Conservation (phyloP, 2,329 filamentous ascomycete species). For the Stachybotrys chlorohalonatus region DNA sequence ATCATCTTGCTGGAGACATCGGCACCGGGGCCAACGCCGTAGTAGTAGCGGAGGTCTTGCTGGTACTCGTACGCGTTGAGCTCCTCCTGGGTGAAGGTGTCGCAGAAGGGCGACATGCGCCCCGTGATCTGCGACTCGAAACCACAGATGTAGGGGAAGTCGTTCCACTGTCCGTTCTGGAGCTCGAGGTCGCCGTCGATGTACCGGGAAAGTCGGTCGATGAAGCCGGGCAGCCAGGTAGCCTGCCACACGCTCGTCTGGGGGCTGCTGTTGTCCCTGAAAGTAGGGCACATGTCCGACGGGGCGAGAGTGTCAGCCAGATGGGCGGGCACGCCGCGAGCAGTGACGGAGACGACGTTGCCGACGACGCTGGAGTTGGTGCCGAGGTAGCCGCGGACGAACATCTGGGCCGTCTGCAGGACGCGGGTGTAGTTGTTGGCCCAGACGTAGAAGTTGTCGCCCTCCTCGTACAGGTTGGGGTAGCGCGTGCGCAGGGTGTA, state of each 20-base stretch:
- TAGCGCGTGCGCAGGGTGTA: slow-evolving; percentile 38
- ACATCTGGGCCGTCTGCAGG: slow-evolving; percentile 52
- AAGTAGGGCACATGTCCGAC: slow-evolving; percentile 54
- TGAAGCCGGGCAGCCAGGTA: slow-evolving; percentile 44
- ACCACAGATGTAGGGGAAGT: slow-evolving; percentile 61
- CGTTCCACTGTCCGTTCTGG: slow-evolving; percentile 40
- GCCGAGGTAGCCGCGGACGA: slow-evolving; percentile 52
- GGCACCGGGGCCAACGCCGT: slow-evolving; percentile 50
- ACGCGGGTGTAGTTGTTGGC: slow-evolving; percentile 58
- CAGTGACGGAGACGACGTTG: slow-evolving; percentile 49
- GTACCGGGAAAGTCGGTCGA: slow-evolving; percentile 42
- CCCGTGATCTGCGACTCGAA: slow-evolving; percentile 63
- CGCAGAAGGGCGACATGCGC: slow-evolving; percentile 51
- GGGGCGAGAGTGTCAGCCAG: slow-evolving; percentile 54
- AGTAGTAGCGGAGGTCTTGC: slow-evolving; percentile 61
- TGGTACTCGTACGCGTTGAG: slow-evolving; percentile 56
- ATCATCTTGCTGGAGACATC: slow-evolving; percentile 47
- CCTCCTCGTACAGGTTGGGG: slow-evolving; percentile 38
- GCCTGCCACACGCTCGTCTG: slow-evolving; percentile 36
- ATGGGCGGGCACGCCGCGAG: slow-evolving; percentile 38
- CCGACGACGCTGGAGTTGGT: slow-evolving; percentile 42
- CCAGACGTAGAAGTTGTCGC: slow-evolving; percentile 49
- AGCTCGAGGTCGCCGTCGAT: slow-evolving; percentile 47
- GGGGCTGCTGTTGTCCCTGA: slow-evolving; percentile 43
- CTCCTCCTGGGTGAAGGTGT: slow-evolving; percentile 52